Base-by-base conservation (phyloP, 2,329 filamentous ascomycete species). In the Aspergillus fumigatiaffinis region DNA sequence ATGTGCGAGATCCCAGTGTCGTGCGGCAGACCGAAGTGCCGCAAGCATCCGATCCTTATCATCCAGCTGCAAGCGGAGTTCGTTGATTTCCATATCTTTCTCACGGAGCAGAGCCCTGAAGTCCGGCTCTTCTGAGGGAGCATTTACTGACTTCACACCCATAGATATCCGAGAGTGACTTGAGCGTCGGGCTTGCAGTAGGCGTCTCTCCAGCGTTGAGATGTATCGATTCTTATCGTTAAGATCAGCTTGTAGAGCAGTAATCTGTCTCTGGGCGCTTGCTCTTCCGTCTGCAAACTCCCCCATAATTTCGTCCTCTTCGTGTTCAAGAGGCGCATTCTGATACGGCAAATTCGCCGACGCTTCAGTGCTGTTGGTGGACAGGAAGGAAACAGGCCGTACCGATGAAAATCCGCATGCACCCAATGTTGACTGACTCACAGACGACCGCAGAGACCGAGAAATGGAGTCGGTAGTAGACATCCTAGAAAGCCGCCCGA, bases 211-310 rank as follows among this genome's bases (percentile, higher is more conserved):
- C 12, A 99, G 77, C 0, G 94, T 97, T 28, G 89, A 84, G 65
- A 97, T 97, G 73, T 99, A 99, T 32, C 94, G 89, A 66, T 94
- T 97, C 79, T 96, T 97, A 76, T 99, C 94, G n/a, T 84, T 85
- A 50, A 99, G 83, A 72, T 99, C 94, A n/a, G 92, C 86, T 73
- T 96, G 94, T 50, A 99, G 78, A n/a, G 95, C 90, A 51, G 87
- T 86, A 65, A 97, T 92, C 70, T 97, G 94, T n/a, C 90, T 85
- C 47, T 87, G 79, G 51, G 95, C 76, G 25, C 89, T 91, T 7
- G 94, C 94, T 26, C 84, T 88, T 1, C 92, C 93, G 66, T 97
- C 92, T 20, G 89, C 92, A 69, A 88, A 93, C 68, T 95, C 91
- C 52, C 91, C 92, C 14, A 87, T 70, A 46, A 84, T 88, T 56